phyloP scores from a whole-genome alignment of 805 yeast genomes.

The Cyberlindnera americana region DNA sequence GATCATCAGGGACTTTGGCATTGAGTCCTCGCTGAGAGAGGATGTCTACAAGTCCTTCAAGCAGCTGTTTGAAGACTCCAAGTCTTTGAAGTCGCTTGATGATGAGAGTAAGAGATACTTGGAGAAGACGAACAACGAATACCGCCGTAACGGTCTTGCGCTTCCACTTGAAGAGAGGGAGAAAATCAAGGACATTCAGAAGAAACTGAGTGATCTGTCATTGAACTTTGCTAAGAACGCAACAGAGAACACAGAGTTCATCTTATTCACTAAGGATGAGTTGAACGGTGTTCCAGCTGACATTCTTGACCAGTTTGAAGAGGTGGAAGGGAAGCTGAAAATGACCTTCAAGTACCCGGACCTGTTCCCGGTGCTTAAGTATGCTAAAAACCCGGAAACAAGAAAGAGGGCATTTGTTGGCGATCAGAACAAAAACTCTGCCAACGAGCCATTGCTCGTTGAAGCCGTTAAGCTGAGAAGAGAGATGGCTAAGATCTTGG shows the following conservation, averaged over 20 bases:
- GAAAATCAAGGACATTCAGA: conserved; percentile 53
- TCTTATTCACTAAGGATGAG: conserved; percentile 60
- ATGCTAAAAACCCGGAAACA: conserved; percentile 60
- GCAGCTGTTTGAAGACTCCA: conserved; percentile 43
- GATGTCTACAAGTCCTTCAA: conserved; percentile 63
- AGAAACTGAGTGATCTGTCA: conserved; percentile 53
- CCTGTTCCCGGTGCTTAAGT: conserved; percentile 69
- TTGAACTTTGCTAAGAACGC: conserved; percentile 59
- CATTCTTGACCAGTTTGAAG: conserved; percentile 54
- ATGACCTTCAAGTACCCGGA: conserved; percentile 85
- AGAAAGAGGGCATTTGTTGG: conserved; percentile 64
- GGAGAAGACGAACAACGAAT: conserved; percentile 53
- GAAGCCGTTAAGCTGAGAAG: conserved; percentile 62
- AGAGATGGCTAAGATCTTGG: conserved; percentile 58
- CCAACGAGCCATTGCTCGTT: conserved; percentile 57
- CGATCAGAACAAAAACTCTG: conserved; percentile 63
- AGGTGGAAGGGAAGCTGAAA: conserved; percentile 42
- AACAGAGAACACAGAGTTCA: conserved; percentile 65
- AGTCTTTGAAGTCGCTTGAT: no score
- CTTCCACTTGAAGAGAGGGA: conserved; percentile 53
- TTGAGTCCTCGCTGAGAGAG: conserved; percentile 62
- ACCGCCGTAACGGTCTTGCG: conserved; percentile 66
- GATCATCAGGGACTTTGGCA: conserved; percentile 49
- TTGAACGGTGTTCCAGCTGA: conserved; percentile 72
- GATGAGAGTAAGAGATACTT: conserved; percentile 56